Evolutionary conservation across 192 early-diverging fungal species (phyloP).

Genomic region (Linnemannia exigua): DNA sequence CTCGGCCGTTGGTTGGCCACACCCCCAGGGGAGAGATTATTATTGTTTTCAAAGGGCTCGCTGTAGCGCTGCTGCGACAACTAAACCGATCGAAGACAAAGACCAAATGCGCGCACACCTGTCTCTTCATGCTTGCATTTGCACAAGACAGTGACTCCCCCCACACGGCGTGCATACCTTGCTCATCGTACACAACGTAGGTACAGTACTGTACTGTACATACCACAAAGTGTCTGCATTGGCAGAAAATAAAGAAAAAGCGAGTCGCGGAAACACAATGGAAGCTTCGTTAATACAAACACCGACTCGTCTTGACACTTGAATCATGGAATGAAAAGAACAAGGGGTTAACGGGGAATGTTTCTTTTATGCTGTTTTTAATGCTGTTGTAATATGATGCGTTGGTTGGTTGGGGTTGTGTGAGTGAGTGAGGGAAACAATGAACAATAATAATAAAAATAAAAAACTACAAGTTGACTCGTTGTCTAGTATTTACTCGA

Average conservation of each 20-base stretch:
- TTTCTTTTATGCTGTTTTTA: no score
- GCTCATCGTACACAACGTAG: neutral
- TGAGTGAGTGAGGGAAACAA: neutral
- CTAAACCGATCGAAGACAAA: no score
- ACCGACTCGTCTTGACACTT: neutral
- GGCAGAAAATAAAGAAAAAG: neutral
- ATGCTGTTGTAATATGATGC: neutral
- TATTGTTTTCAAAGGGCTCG: no score
- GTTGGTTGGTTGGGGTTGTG: neutral
- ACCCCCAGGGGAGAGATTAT: no score
- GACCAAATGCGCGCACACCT: no score
- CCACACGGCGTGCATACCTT: no score
- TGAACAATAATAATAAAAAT: neutral
- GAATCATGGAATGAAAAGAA: neutral
- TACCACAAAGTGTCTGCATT: no score
- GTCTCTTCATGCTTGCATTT: no score
- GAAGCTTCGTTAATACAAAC: neutral
- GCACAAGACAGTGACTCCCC: no score
- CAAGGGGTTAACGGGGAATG: neutral
- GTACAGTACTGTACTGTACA: neutral
- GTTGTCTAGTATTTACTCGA: conserved; percentile 85
- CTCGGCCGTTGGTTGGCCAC: no score
- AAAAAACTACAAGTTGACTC: neutral
- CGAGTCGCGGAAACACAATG: neutral
- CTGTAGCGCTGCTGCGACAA: no score